phyloP scores from a whole-genome alignment of 2,329 filamentous ascomycete species.

The Whalleya microplaca region DNA sequence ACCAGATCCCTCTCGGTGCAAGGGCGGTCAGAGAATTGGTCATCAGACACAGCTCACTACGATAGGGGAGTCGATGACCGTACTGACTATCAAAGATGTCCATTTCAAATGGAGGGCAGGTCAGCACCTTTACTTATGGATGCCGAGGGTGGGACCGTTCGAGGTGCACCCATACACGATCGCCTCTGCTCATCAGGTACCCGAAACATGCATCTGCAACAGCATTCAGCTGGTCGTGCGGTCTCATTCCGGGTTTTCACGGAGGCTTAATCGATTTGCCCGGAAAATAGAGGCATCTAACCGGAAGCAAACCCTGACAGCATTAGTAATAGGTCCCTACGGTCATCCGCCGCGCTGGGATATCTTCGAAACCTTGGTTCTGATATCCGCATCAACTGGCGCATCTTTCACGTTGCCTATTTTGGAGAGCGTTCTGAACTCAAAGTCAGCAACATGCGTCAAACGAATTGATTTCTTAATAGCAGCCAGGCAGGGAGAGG shows the following conservation, averaged over 20 bases:
- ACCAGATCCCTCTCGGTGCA: constrained; percentile 46
- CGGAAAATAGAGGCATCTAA: constrained; percentile 37
- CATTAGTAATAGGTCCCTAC: constrained; percentile 60
- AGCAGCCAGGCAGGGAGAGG: constrained; percentile 53
- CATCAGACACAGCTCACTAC: constrained; percentile 54
- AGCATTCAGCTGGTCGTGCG: constrained; percentile 63
- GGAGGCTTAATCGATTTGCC: constrained; percentile 53
- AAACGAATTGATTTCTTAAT: constrained; percentile 58
- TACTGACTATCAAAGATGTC: constrained; percentile 62
- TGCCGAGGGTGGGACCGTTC: constrained; percentile 56
- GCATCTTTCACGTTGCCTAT: constrained; percentile 65
- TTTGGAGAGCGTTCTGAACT: constrained; percentile 56
- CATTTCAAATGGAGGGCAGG: constrained; percentile 63
- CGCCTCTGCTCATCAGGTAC: constrained; percentile 56
- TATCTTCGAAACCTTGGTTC: constrained; percentile 60
- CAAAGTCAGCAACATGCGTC: constrained; percentile 48
- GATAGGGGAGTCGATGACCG: constrained; percentile 56
- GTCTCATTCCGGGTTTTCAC: constrained; percentile 61
- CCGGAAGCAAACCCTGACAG: constrained; percentile 42
- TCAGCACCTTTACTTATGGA: constrained; percentile 65
- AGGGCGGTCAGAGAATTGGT: constrained; percentile 53
- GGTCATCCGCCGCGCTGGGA: constrained; percentile 60
- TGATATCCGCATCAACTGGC: constrained; percentile 66
- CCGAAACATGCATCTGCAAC: constrained; percentile 59
- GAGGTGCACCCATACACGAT: constrained; percentile 67